These are phyloP conservation scores for Coix lacrymajobi DNA, from an alignment of 176 grass and related monocot genomes.

Conservation along the genomic window DNA sequence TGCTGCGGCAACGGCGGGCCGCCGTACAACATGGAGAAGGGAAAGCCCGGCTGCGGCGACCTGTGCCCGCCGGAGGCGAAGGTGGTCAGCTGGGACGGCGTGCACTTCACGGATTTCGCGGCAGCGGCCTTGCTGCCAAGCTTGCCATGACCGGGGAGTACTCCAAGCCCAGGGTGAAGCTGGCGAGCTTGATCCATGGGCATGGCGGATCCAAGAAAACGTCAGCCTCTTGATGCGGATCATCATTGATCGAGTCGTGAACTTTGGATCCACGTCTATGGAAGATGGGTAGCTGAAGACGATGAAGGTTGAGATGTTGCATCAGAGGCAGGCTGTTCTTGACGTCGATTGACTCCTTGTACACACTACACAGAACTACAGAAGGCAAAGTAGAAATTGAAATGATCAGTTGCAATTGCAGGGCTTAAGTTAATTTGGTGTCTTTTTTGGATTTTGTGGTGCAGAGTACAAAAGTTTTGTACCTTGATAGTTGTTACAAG, in stretches of 20 bases:
- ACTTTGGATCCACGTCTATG: neutral
- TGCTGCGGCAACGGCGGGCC: conserved; percentile 72
- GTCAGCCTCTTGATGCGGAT: conserved; percentile 28
- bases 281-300: neutral
- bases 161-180: conserved; percentile 49
- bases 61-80: conserved; percentile 33
- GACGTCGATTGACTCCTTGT: conserved; percentile 25
- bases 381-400: neutral
- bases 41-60: conserved; percentile 28
- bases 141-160: conserved; percentile 34
- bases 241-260: neutral
- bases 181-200: conserved; percentile 54
- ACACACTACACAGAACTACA: conserved; percentile 30
- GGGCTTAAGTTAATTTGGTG: neutral
- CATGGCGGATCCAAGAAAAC: conserved; percentile 31
- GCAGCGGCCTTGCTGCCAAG: conserved; percentile 39
- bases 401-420: neutral
- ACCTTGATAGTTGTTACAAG: neutral
- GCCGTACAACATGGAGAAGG: conserved; percentile 48
- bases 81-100: conserved; percentile 56
- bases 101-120: conserved; percentile 51
- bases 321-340: conserved; percentile 10
- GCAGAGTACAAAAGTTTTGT: neutral
- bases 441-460: neutral
- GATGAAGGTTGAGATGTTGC: neutral